Evolutionary conservation across 2,329 filamentous ascomycete species (phyloP), one percentile per base, ranked within the genome.

Genomic region (Stemphylium beticola): DNA sequence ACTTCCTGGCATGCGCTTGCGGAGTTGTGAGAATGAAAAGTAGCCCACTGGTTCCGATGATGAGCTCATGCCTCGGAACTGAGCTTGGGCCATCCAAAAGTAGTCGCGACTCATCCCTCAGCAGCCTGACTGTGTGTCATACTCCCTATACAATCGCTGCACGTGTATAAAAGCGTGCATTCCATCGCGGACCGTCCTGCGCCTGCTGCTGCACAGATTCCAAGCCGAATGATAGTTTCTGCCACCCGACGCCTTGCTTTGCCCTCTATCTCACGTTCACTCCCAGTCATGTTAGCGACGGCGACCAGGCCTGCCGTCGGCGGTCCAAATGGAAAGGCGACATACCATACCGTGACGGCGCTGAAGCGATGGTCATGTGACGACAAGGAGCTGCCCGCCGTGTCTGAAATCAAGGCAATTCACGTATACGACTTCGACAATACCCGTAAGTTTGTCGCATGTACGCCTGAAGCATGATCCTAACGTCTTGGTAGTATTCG

Each of bases 341-440:
- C 61, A 36, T 66, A 67, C 31, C 72, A 76, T 57, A 96, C 91
- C 1, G 76, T 90, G 55, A 96, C 91, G 14, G 85, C 88, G 37
- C 79, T 96, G 59, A 88, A 88, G 75, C 83, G 93, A 64, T 97
- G 93, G 93, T 96, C 91, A 36, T 86, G 92, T 64, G 79, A 88
- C 57, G 86, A 87, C 69, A 88, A 86, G 70, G 83, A 88, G 57
- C 81, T 95, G 31, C 91, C 92, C 85, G 84, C 85, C 29, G 82
- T 87, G 10, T 81, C 89, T 37, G 81, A 85, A 50, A 88, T 98
- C 76, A 91, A 86, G 73, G 79, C 86, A 8, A 86, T 99, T 47
- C 93, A 98, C 72, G 85, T 99, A 64, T 98, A 98, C 79, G 95
- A 99, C 76, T 99, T 98, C 75, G 95, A 99, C 77, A 98, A 99